Conservation (phyloP, 345 rosid genomes). For the Leavenworthia alabamica region DNA sequence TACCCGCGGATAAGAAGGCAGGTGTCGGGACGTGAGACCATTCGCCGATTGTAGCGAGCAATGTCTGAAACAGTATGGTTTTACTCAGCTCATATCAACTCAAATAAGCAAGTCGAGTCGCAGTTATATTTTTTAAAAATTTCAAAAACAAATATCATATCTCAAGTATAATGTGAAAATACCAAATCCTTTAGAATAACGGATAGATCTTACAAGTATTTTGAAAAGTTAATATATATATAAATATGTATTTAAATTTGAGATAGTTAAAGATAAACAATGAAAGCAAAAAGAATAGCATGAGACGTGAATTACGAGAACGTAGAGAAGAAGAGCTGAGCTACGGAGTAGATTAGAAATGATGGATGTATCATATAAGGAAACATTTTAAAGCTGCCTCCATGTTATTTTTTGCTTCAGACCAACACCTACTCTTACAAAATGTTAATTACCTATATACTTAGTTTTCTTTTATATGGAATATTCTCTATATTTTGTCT, state of each 20-base stretch:
- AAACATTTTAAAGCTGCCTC: conserved; percentile 43
- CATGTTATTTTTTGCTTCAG: conserved; percentile 36
- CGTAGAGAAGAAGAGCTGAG: conserved; percentile 16
- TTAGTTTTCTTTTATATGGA: neutral
- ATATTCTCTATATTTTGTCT: neutral
- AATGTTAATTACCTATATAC: neutral
- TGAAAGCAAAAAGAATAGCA: conserved; percentile 23
- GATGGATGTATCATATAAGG: conserved; percentile 43
- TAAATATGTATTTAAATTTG: neutral
- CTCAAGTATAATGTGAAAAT: neutral
- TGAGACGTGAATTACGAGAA: conserved; percentile 21
- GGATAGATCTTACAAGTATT: neutral
- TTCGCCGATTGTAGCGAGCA: conserved; percentile 29
- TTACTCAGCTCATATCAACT: conserved; percentile 27
- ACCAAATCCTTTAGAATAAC: neutral
- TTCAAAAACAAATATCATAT: neutral
- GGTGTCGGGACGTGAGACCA: conserved; percentile 27
- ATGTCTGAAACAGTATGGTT: conserved; percentile 28
- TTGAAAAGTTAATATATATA: too few relatives aligned
- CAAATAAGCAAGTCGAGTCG: conserved; percentile 35
- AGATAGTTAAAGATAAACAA: too few relatives aligned
- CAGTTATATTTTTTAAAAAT: conserved; percentile 19
- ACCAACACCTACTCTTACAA: conserved; percentile 7
- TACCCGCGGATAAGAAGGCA: conserved; percentile 20
- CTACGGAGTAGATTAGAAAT: conserved; percentile 40